These are phyloP conservation scores for Heliocybe sulcata DNA, from an alignment of 1,284 basidiomycete species.

Conservation along the genomic window DNA sequence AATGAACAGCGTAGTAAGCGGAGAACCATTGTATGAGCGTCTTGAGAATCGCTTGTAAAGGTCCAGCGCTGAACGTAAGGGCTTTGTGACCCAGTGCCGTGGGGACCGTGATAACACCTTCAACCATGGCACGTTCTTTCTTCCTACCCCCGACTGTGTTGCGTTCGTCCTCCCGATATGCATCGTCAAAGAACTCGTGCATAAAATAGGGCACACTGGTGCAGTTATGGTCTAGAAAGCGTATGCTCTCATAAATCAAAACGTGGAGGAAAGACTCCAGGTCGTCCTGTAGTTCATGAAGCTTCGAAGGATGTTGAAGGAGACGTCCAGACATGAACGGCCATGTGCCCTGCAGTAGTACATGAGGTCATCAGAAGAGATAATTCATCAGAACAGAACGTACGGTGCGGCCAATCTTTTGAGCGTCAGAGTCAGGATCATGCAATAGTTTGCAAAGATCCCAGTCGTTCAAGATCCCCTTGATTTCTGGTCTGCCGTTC, in stretches of 20 bases:
- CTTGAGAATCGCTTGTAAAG: background rate
- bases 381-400: background rate
- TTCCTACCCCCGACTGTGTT: no score
- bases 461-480: conserved; percentile 28
- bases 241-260: conserved; percentile 10
- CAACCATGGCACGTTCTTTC: no score
- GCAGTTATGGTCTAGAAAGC: background rate
- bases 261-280: conserved; percentile 26
- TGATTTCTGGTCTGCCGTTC: conserved; percentile 2
- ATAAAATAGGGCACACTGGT: background rate
- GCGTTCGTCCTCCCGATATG: no score
- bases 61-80: no score
- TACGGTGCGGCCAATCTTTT: conserved; percentile 15
- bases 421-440: background rate
- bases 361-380: background rate
- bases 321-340: conserved; percentile 23
- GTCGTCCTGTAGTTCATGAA: conserved; percentile 22
- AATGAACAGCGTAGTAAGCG: background rate
- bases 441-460: conserved; percentile 16
- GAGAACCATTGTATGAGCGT: background rate
- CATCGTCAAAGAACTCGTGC: background rate
- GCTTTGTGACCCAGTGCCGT: no score
- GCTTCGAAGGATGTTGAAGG: conserved; percentile 9
- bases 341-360: conserved; percentile 25
- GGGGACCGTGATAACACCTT: no score